Conservation (phyloP, 2,329 filamentous ascomycete genomes). For the Aschersonia sp. region DNA sequence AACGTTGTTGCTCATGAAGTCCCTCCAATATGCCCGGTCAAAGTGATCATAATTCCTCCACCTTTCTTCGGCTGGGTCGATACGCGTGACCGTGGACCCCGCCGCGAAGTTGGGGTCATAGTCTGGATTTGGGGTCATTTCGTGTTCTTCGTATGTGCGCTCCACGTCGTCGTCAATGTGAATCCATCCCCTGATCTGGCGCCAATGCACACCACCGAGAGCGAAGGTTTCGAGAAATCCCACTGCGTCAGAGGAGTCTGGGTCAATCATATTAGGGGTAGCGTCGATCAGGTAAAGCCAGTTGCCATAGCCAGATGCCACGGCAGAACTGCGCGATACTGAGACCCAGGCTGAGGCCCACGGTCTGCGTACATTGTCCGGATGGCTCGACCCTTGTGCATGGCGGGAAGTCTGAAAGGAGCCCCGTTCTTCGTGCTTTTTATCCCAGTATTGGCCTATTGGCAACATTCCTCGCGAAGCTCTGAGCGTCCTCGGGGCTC, state of each 20-base stretch:
- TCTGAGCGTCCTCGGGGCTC: not conserved
- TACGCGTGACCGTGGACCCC: not conserved
- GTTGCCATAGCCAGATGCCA: not conserved
- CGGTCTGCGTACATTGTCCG: not conserved
- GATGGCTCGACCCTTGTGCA: not conserved
- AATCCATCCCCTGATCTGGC: not conserved
- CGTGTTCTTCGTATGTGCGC: not conserved
- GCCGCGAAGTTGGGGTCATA: not conserved
- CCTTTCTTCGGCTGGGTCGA: not conserved
- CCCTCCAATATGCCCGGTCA: not conserved
- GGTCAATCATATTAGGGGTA: not conserved
- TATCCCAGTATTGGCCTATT: not conserved
- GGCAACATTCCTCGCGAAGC: not conserved
- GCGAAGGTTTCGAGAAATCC: not conserved
- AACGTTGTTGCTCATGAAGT: not conserved
- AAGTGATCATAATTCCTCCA: not conserved
- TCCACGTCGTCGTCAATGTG: not conserved
- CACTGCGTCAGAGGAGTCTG: not conserved
- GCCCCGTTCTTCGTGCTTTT: too few relatives aligned
- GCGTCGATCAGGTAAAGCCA: not conserved
- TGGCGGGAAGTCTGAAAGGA: not conserved
- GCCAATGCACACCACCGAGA: not conserved
- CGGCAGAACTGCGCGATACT: not conserved
- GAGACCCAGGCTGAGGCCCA: not conserved
- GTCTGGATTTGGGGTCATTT: not conserved